Conservation (phyloP, 2,329 filamentous ascomycete species). For the Aureobasidium lini region DNA sequence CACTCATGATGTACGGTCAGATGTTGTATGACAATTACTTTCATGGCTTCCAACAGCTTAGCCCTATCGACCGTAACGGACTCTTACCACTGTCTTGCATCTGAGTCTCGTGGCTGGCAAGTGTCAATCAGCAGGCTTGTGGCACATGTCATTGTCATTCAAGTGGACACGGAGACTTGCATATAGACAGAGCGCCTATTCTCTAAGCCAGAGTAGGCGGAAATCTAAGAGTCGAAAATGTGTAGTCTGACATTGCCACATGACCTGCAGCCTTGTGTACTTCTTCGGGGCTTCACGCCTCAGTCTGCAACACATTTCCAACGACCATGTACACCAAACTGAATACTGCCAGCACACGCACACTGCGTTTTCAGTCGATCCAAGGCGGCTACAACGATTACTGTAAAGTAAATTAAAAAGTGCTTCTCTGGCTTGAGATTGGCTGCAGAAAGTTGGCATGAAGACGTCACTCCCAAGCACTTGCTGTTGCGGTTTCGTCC, state of each 20-base stretch:
- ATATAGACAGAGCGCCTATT: no score
- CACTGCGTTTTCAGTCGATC: not conserved
- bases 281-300: not conserved
- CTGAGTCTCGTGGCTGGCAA: no score
- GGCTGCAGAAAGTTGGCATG: constrained; percentile 10
- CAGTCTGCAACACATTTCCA: constrained; percentile 3
- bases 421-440: not conserved
- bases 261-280: constrained; percentile 4
- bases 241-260: constrained; percentile 6
- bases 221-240: not conserved
- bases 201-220: no score
- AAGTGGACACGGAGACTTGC: no score
- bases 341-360: not conserved
- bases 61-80: no score
- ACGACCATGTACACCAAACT: not conserved
- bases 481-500: constrained; percentile 2
- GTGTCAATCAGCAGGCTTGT: no score
- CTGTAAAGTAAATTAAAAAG: constrained; percentile 6
- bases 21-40: no score
- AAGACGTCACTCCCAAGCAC: constrained; percentile 2
- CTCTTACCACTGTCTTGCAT: no score
- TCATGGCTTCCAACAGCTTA: no score
- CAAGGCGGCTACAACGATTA: not conserved
- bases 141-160: no score
- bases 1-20: no score